Percentiles rank a stretch among this genome's conserved stretches.
Conservation (phyloP, 108 stramenopile species). For the Cyclotella choctawhatcheeana region DNA sequence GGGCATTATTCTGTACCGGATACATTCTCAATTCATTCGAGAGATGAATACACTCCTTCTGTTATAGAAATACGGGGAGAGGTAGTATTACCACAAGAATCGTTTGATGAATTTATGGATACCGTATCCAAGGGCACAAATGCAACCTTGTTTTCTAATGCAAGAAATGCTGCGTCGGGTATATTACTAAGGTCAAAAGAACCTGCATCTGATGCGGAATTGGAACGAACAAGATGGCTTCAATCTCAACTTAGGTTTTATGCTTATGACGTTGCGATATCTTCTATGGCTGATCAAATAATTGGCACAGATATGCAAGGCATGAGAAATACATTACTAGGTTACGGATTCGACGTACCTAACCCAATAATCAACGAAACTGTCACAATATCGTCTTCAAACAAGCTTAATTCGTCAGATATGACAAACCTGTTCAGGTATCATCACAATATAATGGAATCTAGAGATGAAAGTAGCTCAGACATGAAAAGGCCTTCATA, state of each 20-base stretch:
- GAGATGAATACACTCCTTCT: slow-evolving; percentile 8
- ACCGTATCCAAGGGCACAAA: slow-evolving; percentile 2
- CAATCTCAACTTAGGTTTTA: slow-evolving; percentile 78
- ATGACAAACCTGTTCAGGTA: slow-evolving; percentile 54
- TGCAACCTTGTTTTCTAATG: slow-evolving; percentile 70
- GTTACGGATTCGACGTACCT: slow-evolving; percentile 72
- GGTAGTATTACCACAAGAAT: slow-evolving; percentile 74
- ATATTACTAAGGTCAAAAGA: slow-evolving; percentile 82
- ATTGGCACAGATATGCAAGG: slow-evolving; percentile 30
- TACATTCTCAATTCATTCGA: slow-evolving; percentile 11
- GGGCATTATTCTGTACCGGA: slow-evolving; percentile 14
- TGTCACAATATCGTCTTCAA: slow-evolving; percentile 28
- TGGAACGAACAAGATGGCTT: slow-evolving; percentile 34
- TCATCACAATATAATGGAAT: slow-evolving; percentile 51
- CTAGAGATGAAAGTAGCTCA: slow-evolving; percentile 41
- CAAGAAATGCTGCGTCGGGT: slow-evolving; percentile 94
- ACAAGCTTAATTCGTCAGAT: slow-evolving; percentile 24
- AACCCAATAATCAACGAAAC: slow-evolving; percentile 50
- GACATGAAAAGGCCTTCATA: slow-evolving; percentile 50
- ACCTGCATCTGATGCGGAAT: slow-evolving; percentile 37
- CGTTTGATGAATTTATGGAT: slow-evolving; percentile 51
- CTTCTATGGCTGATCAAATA: background rate
- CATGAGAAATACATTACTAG: slow-evolving; percentile 49
- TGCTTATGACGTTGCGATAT: slow-evolving; percentile 82
- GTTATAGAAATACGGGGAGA: slow-evolving; percentile 91